Evolutionary conservation across 441 rosid genomes (phyloP).

Genomic region (Daphne laureola): DNA sequence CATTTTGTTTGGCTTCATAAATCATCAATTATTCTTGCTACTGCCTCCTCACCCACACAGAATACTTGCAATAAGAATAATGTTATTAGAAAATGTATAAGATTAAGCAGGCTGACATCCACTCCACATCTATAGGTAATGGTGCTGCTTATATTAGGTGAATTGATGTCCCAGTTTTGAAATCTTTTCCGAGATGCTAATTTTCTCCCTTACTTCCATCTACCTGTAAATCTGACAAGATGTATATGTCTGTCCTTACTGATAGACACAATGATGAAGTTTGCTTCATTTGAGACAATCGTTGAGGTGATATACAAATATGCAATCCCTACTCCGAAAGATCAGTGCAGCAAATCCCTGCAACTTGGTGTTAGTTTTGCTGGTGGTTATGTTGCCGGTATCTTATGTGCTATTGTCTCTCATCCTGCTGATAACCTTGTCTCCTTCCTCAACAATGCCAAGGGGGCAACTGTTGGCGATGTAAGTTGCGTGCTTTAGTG

Average conservation of each 20-base stretch:
- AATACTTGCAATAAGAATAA: no score
- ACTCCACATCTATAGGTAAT: background rate
- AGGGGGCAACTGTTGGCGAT: conserved; percentile 98
- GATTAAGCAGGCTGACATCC: background rate
- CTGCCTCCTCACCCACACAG: no score
- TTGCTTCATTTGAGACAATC: conserved; percentile 95
- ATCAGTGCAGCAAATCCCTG: conserved; percentile 75
- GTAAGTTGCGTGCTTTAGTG: conserved; percentile 35
- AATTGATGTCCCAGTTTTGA: background rate
- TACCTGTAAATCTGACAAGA: background rate
- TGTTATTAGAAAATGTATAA: no score
- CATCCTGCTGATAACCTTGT: conserved; percentile 99
- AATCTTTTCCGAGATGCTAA: background rate
- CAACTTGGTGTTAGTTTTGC: conserved; percentile 96
- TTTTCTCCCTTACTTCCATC: background rate
- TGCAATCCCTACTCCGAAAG: conserved; percentile 77
- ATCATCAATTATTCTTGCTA: no score
- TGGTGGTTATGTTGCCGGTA: conserved; percentile 95
- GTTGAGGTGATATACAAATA: conserved; percentile 96
- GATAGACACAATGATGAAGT: conserved; percentile 99
- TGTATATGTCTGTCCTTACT: background rate
- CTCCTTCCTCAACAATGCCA: conserved; percentile 98
- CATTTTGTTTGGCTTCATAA: no score
- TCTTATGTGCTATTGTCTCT: conserved; percentile 90
- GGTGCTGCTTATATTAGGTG: background rate